These are phyloP conservation scores for Xerocomus nothofagi DNA, from an alignment of 1,284 basidiomycete species.

Conservation along the genomic window DNA sequence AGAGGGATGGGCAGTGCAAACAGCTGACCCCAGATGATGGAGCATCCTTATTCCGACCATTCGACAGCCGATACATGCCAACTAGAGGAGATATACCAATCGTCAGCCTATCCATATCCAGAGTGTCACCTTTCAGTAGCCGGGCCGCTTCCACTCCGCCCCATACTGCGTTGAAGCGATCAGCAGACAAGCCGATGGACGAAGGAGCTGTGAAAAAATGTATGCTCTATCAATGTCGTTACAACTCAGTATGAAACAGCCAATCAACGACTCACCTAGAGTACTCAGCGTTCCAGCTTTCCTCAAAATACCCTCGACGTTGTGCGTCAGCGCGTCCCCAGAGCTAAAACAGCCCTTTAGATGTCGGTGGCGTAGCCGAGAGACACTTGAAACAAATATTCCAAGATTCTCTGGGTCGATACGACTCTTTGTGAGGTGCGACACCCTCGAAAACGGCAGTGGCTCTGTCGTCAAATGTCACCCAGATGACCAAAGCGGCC, in stretches of 20 bases:
- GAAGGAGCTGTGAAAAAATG: no score
- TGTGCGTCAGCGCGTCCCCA: neutral
- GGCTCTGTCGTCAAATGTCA: neutral
- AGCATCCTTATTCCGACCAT: constrained; percentile 5
- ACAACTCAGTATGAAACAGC: neutral
- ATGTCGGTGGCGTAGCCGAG: neutral
- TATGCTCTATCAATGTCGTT: no score
- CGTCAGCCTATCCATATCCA: neutral
- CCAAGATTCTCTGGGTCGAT: no score
- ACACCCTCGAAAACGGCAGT: neutral
- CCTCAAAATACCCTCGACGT: neutral
- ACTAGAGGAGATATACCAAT: neutral
- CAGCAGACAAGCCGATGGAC: neutral
- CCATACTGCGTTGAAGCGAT: neutral
- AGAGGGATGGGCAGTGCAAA: neutral
- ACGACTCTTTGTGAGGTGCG: neutral
- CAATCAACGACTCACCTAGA: neutral
- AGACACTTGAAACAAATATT: neutral
- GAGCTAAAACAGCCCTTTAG: neutral
- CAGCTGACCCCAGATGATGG: neutral
- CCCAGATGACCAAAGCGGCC: neutral
- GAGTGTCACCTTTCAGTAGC: neutral
- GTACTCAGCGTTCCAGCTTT: neutral
- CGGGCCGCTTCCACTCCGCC: neutral
- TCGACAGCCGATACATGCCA: constrained; percentile 3